These are phyloP conservation scores for Pythium aquatile DNA, from an alignment of 352 stramenopile species.

Conservation along the genomic window DNA sequence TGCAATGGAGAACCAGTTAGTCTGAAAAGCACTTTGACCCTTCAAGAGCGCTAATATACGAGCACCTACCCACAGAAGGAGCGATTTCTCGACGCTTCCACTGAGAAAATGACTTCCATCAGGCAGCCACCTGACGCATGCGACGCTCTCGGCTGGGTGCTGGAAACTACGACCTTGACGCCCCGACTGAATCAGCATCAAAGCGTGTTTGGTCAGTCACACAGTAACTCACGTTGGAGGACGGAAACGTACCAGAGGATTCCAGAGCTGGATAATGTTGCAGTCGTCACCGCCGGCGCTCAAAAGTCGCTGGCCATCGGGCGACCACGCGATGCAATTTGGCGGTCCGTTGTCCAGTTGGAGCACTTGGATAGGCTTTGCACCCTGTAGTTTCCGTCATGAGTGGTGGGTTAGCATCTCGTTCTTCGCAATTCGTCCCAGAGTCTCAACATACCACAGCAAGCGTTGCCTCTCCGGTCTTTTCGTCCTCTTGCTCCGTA, in stretches of 20 bases:
- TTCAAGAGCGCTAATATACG: no score
- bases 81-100: slow-evolving; percentile 68
- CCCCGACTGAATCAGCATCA: slow-evolving; percentile 34
- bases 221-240: no score
- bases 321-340: slow-evolving; percentile 69
- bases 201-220: not conserved
- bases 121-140: slow-evolving; percentile 54
- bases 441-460: slow-evolving; percentile 6
- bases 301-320: slow-evolving; percentile 53
- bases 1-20: slow-evolving; percentile 11
- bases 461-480: slow-evolving; percentile 13
- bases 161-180: slow-evolving; percentile 49
- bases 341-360: slow-evolving; percentile 43
- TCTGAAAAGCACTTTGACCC: no score
- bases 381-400: slow-evolving; percentile 10
- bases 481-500: slow-evolving; percentile 20
- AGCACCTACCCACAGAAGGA: slow-evolving; percentile 68
- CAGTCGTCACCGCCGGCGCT: slow-evolving; percentile 48
- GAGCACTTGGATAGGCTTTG: slow-evolving; percentile 40
- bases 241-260: slow-evolving; percentile 36
- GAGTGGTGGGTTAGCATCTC: not conserved
- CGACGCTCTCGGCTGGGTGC: slow-evolving; percentile 51
- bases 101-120: slow-evolving; percentile 62
- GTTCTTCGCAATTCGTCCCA: not conserved
- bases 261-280: slow-evolving; percentile 67